Percentiles rank a stretch among this genome's conserved stretches.
phyloP scores from a whole-genome alignment of 345 rosid species.

The Isatis tinctoria region DNA sequence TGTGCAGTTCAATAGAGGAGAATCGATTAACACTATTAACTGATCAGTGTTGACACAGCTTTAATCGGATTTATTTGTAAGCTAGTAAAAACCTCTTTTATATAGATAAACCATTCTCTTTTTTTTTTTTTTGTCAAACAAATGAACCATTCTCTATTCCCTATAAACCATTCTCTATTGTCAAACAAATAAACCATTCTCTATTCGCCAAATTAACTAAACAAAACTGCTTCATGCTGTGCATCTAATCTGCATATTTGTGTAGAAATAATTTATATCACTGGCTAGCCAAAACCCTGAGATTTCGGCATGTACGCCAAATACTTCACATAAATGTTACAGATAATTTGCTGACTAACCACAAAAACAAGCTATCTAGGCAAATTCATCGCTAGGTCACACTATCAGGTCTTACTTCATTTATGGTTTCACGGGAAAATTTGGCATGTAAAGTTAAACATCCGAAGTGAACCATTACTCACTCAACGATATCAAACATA shows the following conservation, averaged over 20 bases:
- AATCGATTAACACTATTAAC: not conserved
- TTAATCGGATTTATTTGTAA: not conserved
- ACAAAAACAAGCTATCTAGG: not conserved
- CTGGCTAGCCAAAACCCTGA: not conserved
- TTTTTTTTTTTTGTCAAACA: too few relatives aligned
- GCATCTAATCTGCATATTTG: not conserved
- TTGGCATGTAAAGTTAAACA: not conserved
- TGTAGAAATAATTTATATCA: not conserved
- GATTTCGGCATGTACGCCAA: not conserved
- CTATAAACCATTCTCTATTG: too few relatives aligned
- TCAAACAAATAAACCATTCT: not conserved
- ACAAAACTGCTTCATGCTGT: not conserved
- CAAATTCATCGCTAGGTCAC: not conserved
- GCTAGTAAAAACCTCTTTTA: too few relatives aligned
- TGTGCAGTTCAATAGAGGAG: conserved; percentile 34
- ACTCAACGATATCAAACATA: not conserved
- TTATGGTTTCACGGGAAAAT: not conserved
- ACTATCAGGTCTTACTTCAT: not conserved
- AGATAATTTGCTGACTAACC: too few relatives aligned
- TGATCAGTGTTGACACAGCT: not conserved
- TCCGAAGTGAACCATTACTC: not conserved
- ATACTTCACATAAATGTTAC: not conserved
- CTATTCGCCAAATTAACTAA: not conserved
- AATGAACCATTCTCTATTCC: too few relatives aligned
- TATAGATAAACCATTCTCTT: too few relatives aligned